Evolutionary conservation across 208 protist genomes (phyloP).

Genomic region (Phytomonas francai): DNA sequence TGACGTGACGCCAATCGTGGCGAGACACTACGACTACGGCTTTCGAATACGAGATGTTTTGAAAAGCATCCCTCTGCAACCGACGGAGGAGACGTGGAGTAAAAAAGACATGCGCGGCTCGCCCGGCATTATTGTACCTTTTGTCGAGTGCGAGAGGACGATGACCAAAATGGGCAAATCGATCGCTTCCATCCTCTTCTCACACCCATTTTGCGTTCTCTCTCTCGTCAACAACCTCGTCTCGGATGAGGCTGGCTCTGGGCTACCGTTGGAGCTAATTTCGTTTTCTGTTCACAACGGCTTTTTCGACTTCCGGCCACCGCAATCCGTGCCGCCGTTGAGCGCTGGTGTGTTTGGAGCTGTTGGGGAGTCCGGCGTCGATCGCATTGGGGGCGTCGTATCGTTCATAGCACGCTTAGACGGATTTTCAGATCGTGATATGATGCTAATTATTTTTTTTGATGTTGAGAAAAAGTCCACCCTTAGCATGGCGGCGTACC

Average conservation of each 20-base stretch:
- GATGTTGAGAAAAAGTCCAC: conserved; percentile 17
- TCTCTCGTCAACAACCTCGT: conserved; percentile 36
- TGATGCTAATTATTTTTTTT: conserved; percentile 38
- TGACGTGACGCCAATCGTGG: conserved; percentile 53
- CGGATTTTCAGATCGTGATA: conserved; percentile 14
- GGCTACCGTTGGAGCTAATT: conserved; percentile 23
- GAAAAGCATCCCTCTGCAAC: conserved; percentile 27
- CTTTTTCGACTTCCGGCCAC: conserved; percentile 51
- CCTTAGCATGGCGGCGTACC: conserved; percentile 27
- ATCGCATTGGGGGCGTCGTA: not conserved
- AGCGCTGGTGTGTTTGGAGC: conserved; percentile 32
- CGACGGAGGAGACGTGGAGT: conserved; percentile 36
- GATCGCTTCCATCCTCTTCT: conserved; percentile 25
- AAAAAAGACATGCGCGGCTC: conserved; percentile 33
- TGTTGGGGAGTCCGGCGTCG: conserved; percentile 29
- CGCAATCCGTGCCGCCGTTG: conserved; percentile 12
- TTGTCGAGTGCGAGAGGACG: conserved; percentile 16
- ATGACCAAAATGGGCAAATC: conserved; percentile 27
- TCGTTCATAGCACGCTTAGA: conserved; percentile 4
- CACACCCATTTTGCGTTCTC: conserved; percentile 27
- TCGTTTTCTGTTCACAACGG: conserved; percentile 23
- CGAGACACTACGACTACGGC: conserved; percentile 58
- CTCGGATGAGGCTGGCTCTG: conserved; percentile 17
- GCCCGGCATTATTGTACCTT: conserved; percentile 38
- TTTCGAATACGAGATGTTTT: conserved; percentile 46